Evolutionary conservation across 345 rosid genomes (phyloP).

Genomic region (Chamaenerion angustifolium): DNA sequence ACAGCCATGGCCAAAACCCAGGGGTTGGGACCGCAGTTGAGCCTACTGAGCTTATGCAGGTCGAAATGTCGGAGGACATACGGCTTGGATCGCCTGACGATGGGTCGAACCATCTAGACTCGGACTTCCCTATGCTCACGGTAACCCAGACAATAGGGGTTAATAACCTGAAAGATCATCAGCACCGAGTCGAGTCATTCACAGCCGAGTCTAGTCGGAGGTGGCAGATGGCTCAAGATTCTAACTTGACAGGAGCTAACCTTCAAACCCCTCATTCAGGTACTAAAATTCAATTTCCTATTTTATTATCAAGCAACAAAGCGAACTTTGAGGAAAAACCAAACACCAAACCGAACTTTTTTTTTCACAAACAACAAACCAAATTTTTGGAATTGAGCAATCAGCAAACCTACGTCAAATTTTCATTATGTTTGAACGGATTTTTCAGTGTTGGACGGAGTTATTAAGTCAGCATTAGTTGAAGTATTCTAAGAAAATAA

Average conservation of each 20-base stretch:
- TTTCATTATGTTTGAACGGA: no score
- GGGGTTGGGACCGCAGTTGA: slow-evolving; percentile 6
- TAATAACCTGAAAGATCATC: slow-evolving; percentile 14
- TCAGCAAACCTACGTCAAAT: no score
- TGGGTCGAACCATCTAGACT: slow-evolving; percentile 48
- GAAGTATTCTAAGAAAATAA: no score
- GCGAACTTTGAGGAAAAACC: no score
- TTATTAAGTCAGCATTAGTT: no score
- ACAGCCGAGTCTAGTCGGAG: slow-evolving; percentile 34
- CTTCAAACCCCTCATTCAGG: slow-evolving; percentile 26
- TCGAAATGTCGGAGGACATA: slow-evolving; percentile 76
- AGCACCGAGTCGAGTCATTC: slow-evolving; percentile 23
- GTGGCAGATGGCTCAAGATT: slow-evolving; percentile 34
- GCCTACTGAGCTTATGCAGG: slow-evolving; percentile 42
- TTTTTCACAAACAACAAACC: no score
- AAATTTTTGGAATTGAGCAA: no score
- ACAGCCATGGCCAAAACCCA: slow-evolving; percentile 9
- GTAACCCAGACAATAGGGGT: slow-evolving; percentile 13
- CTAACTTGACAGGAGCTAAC: slow-evolving; percentile 7
- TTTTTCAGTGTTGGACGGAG: no score
- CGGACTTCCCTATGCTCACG: slow-evolving; percentile 31
- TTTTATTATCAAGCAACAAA: no score
- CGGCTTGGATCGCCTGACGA: slow-evolving; percentile 74
- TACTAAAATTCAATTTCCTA: no score
- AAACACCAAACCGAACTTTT: no score